phyloP scores from a whole-genome alignment of 352 stramenopile genomes.

The Discostella stelligera region DNA sequence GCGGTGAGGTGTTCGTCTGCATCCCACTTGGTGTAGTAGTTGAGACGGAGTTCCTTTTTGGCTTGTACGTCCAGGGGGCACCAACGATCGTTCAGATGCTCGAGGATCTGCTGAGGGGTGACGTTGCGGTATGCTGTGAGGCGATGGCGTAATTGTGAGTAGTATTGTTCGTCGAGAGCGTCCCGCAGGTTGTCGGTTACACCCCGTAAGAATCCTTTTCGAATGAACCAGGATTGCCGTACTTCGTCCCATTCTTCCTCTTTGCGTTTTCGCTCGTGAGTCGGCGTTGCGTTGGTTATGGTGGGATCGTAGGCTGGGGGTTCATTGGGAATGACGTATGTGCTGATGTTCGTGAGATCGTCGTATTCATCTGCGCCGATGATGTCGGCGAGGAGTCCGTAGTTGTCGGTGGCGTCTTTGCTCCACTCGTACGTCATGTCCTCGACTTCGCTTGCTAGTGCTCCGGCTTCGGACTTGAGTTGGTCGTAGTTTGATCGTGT shows the following conservation, averaged over 20 bases:
- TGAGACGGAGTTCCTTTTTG: too few species aligned
- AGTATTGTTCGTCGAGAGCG: constrained; percentile 11
- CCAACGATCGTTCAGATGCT: too few species aligned
- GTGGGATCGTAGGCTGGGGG: too few species aligned
- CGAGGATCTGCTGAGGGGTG: constrained; percentile 2
- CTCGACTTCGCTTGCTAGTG: neutral
- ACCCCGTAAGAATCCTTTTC: neutral
- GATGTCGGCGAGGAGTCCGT: neutral
- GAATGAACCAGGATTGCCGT: neutral
- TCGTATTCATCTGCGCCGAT: neutral
- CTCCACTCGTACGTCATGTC: constrained; percentile 1
- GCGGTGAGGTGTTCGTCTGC: too few species aligned
- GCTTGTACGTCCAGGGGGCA: too few species aligned
- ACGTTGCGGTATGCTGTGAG: neutral
- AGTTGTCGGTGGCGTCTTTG: neutral
- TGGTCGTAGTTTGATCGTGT: too few species aligned
- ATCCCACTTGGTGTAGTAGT: too few species aligned
- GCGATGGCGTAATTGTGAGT: neutral
- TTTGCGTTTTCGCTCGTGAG: too few species aligned
- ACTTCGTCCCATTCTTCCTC: neutral
- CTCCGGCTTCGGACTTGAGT: neutral
- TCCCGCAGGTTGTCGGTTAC: neutral
- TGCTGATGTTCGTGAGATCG: too few species aligned
- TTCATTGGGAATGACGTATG: too few species aligned
- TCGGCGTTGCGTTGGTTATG: too few species aligned